Conservation (phyloP, 306 rosid species). For the Vigna nakashimae region DNA sequence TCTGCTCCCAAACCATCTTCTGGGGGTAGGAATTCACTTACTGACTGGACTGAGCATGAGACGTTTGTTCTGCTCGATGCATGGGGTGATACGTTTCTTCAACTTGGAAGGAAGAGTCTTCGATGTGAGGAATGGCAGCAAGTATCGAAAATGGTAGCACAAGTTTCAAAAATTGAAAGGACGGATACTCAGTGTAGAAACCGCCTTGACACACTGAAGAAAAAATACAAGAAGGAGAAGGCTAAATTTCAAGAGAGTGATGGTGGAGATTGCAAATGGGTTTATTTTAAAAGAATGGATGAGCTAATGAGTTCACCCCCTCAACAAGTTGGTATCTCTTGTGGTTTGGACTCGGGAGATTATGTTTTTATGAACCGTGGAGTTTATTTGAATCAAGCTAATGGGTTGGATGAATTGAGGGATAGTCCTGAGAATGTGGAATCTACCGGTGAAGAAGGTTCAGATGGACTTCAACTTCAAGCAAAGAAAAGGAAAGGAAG, state of each 20-base stretch:
- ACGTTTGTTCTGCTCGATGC: conserved; percentile 82
- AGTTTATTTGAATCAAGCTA: conserved; percentile 66
- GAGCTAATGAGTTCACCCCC: conserved; percentile 67
- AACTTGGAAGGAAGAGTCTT: conserved; percentile 86
- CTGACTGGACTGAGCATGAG: conserved; percentile 86
- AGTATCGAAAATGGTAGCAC: conserved; percentile 85
- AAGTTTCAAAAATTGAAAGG: conserved; percentile 76
- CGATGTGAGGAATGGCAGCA: conserved; percentile 94
- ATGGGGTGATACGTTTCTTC: conserved; percentile 90
- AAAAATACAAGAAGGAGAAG: conserved; percentile 92
- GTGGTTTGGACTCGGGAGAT: conserved; percentile 79
- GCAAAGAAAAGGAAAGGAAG: conserved; percentile 65
- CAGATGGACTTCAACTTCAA: conserved; percentile 64
- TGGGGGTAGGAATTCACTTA: conserved; percentile 75
- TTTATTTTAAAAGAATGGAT: conserved; percentile 81
- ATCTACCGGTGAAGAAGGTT: conserved; percentile 58
- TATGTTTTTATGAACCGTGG: conserved; percentile 72
- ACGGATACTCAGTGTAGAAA: conserved; percentile 88
- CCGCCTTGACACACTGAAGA: conserved; percentile 86
- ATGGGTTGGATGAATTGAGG: conserved; percentile 76
- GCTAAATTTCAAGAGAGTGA: conserved; percentile 51
- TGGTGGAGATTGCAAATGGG: conserved; percentile 67
- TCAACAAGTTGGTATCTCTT: conserved; percentile 68
- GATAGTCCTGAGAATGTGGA: conserved; percentile 83
- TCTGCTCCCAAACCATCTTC: conserved; percentile 60